A percentile compares a stretch with the other conserved stretches of the same genome.
Conservation (phyloP, 2,329 filamentous ascomycete species). For the Exophiala aquamarina region DNA sequence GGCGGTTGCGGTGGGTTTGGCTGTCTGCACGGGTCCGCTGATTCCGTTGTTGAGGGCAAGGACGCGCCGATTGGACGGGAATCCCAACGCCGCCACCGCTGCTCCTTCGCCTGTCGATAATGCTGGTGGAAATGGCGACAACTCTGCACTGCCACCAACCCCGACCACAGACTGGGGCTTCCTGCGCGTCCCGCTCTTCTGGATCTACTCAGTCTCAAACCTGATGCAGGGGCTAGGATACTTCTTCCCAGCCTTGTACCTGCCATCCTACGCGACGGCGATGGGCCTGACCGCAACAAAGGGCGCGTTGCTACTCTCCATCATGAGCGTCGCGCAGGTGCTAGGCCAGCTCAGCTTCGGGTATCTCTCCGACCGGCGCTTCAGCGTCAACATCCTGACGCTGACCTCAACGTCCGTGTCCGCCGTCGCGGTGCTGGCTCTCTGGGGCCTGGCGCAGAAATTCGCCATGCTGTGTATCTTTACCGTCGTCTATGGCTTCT, state of each 20-base stretch:
- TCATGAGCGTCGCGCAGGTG: constrained; percentile 26
- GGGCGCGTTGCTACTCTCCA: constrained; percentile 21
- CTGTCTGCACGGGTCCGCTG: constrained; percentile 39
- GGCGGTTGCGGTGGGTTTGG: constrained; percentile 42
- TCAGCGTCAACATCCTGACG: constrained; percentile 42
- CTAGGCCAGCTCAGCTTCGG: constrained; percentile 28
- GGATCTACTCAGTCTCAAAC: constrained; percentile 49
- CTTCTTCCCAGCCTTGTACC: constrained; percentile 40
- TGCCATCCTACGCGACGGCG: constrained; percentile 37
- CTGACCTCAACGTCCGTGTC: constrained; percentile 43
- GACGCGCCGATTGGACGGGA: constrained; percentile 26
- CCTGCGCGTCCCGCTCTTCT: constrained; percentile 37
- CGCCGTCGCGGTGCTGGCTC: constrained; percentile 41
- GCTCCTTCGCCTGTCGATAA: no score
- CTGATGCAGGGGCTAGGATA: constrained; percentile 38
- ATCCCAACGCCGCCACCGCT: not conserved
- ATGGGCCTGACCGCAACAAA: constrained; percentile 13
- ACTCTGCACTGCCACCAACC: not conserved
- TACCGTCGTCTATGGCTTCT: constrained; percentile 45
- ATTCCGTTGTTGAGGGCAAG: constrained; percentile 42
- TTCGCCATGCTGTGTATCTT: constrained; percentile 44
- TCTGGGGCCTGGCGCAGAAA: constrained; percentile 49
- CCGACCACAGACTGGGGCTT: constrained; percentile 33
- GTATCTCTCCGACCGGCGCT: constrained; percentile 40
- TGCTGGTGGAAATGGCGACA: not conserved